Base-by-base conservation (phyloP, 805 yeast genomes). In the Candida dajiaensis region DNA sequence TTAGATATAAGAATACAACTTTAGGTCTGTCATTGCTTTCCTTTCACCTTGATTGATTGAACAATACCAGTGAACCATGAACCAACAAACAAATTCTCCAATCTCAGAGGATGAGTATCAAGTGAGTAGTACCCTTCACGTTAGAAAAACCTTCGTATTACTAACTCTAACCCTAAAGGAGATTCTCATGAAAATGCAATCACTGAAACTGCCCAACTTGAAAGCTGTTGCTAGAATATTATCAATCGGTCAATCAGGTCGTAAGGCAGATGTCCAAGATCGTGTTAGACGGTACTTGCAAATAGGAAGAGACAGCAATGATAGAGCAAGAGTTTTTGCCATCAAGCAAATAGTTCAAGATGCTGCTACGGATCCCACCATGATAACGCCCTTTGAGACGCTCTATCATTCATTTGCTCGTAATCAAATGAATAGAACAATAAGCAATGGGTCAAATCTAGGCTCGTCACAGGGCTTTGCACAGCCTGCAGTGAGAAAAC, bases 251-350 rank as follows among this genome's bases (percentile, higher is more conserved):
- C 55, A 68, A 10, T 57, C 72, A 6, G 95, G 94, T 1, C 67
- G 80, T 35, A 88, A 87, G 62, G 72, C 74, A 19, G 83, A 77
- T 29, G 63, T 86, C 13, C 73, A 74, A 44, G 80, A 77, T 31
- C 69, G 89, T 29, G 62, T 87, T 7, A 59, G 66, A 42, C 66
- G 64, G n/a, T 74, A 68, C 52, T 52, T 81, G 33, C 65, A 66
- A 25, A 68, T 65, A 38, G 80, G 80, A 1, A 55, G 59, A 29
- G 58, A 67, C 4, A 55, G 59, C n/a, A 62, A 67, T 19, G 77
- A 74, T 45, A 55, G 60, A 6, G 69, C 72, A 40, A 65, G 77
- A 45, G 61, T 80, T 22, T 59, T 69, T 39, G 72, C 81, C 1
- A 59, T 78, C 15, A 66, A 71, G 29, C 65, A 72, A 26, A 49